Percentiles rank a stretch among this genome's conserved stretches.
phyloP scores from a whole-genome alignment of 371 early-diverging fungal genomes.

The Hamiltosporidium tvaerminnensis region DNA sequence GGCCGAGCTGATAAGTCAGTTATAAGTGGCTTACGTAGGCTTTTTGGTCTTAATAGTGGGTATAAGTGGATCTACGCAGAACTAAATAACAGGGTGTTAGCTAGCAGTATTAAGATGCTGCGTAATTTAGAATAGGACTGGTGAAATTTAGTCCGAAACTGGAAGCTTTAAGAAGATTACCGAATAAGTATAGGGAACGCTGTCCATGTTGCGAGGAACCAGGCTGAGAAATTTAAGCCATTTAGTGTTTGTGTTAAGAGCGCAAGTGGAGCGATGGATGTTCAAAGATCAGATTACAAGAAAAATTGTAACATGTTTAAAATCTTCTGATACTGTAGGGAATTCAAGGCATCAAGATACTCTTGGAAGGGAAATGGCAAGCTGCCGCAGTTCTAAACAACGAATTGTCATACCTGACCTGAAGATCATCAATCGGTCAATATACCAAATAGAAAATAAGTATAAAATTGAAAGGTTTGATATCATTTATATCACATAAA shows the following conservation, averaged over 20 bases:
- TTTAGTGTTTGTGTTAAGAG: not conserved
- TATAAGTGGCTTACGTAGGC: not conserved
- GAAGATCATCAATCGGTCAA: no score
- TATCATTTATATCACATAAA: no score
- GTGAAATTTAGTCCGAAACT: not conserved
- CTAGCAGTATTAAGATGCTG: not conserved
- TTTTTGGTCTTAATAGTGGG: not conserved
- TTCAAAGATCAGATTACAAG: no score
- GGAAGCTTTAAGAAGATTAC: not conserved
- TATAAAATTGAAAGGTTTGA: no score
- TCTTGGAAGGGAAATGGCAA: no score
- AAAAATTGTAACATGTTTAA: no score
- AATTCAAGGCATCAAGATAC: no score
- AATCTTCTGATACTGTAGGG: no score
- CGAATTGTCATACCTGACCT: no score
- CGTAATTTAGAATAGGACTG: not conserved
- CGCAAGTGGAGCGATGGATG: not conserved
- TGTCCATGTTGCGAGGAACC: not conserved
- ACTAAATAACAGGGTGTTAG: not conserved
- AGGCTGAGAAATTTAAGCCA: not conserved
- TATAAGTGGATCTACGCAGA: not conserved
- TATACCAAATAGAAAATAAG: no score
- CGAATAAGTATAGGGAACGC: not conserved
- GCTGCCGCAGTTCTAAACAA: no score
- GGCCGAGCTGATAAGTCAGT: not conserved